phyloP scores from a whole-genome alignment of 345 rosid genomes.

The Trapa bicornis region DNA sequence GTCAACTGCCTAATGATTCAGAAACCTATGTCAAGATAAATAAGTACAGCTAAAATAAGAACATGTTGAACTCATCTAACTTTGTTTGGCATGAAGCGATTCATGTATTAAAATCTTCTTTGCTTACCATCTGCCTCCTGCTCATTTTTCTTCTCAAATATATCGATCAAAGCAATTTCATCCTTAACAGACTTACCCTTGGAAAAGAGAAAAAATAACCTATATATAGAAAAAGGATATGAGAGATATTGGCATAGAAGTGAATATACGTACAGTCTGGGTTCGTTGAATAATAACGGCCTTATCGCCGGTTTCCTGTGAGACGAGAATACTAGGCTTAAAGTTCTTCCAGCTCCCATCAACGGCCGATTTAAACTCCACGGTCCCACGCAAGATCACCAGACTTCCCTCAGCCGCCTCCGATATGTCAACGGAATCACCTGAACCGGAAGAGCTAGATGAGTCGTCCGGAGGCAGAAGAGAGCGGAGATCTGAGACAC shows the following conservation, averaged over 20 bases:
- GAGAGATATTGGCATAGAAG: neutral
- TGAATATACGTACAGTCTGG: conserved; percentile 36
- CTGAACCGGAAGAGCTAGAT: conserved; percentile 1
- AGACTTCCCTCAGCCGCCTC: conserved; percentile 21
- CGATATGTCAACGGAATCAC: neutral
- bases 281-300: conserved; percentile 74
- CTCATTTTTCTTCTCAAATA: neutral
- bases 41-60: neutral
- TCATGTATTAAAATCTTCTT: neutral
- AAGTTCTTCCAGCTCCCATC: conserved; percentile 35
- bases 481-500: conserved; percentile 59
- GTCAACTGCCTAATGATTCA: no score
- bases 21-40: no score
- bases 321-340: conserved; percentile 29
- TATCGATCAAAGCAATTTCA: neutral
- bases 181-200: neutral
- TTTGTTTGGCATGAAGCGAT: neutral
- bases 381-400: conserved; percentile 55
- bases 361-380: conserved; percentile 34
- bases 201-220: neutral
- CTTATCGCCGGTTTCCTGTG: conserved; percentile 66
- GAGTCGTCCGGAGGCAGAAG: conserved; percentile 19
- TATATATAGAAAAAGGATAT: neutral
- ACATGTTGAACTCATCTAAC: neutral
- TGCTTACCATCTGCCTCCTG: neutral